Evolutionary conservation across 768 basidiomycete species (phyloP), one percentile per base, ranked within the genome.

Genomic region (Megacollybia marginata): DNA sequence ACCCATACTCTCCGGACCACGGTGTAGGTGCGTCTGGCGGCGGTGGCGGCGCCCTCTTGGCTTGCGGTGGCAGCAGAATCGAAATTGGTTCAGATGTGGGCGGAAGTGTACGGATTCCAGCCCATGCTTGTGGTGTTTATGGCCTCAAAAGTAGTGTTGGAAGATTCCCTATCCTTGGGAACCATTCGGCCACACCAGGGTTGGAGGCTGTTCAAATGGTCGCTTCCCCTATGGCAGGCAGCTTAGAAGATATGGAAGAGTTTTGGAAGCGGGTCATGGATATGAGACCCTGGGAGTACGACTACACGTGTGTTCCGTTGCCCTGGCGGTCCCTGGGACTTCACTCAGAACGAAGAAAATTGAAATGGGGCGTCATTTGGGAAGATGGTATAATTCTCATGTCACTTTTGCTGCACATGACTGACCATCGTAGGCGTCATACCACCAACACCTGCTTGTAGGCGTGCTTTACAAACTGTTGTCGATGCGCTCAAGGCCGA

Each of bases 71-170:
- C 9, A 74, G 75, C 35, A 77, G 80, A 56, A 72, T 86, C 18
- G 85, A 85, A 35, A 73, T 88, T 34, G 87, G 85, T 1, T 79
- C 85, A 4, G 87, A 89, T 56, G 67, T 88, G 28, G 87, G 79
- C 2, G 88, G 88, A 9, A 83, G 82, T 48, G 77, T 88, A 35
- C 75, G 88, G 46, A 76, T 79, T 23, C 88, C 88, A 4, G 79
- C 87, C 12, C 82, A 86, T 54, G 86, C 81, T 55, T 85, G 83
- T 53, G 88, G 85, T 2, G 65, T 84, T 2, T 87, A 79, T 69
- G 71, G 79, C 42, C 69, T 86, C 56, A 83, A 82, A 58, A 71
- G 78, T 9, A 82, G 81, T 55, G 65, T 67, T 49, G 72, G 79
- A 38, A 69, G 85, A 48, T 82, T 85, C 56, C 76, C 79, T 6